Conservation (phyloP, 495 filamentous ascomycete species). For the Aspergillus homomorphus region DNA sequence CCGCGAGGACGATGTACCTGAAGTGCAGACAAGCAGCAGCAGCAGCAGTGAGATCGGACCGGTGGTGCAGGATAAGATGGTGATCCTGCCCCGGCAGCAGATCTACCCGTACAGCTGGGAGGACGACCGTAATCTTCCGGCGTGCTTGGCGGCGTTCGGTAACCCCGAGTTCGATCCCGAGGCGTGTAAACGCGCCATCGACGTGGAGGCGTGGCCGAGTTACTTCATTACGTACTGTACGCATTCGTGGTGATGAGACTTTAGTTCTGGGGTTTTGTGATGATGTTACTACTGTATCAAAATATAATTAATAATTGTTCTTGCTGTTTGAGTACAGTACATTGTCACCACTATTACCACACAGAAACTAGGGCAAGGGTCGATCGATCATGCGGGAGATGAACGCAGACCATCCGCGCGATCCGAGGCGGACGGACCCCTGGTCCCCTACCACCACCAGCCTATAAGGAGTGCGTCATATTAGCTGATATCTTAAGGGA, state of each 20-base stretch:
- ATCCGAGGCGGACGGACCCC: not conserved
- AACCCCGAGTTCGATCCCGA: constrained; percentile 22
- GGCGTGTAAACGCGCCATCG: constrained; percentile 17
- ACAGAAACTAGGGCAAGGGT: no score
- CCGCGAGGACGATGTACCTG: not conserved
- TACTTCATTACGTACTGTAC: constrained; percentile 29
- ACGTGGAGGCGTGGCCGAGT: constrained; percentile 25
- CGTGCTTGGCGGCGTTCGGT: constrained; percentile 15
- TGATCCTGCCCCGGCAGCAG: constrained; percentile 18
- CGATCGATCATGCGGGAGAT: not conserved
- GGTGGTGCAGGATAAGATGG: constrained; percentile 5
- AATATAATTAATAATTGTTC: not conserved
- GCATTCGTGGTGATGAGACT: constrained; percentile 18
- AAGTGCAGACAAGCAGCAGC: not conserved
- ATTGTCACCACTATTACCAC: no score
- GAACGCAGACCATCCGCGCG: not conserved
- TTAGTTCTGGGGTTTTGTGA: not conserved
- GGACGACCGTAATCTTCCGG: constrained; percentile 13
- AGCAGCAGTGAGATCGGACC: no score
- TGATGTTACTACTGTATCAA: not conserved
- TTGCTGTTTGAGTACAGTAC: no score
- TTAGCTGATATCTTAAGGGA: no score
- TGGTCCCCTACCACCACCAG: no score
- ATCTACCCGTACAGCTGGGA: constrained; percentile 26
- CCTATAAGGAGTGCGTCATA: no score